Conservation (phyloP, 495 filamentous ascomycete species). For the Bryoglossum gracile region DNA sequence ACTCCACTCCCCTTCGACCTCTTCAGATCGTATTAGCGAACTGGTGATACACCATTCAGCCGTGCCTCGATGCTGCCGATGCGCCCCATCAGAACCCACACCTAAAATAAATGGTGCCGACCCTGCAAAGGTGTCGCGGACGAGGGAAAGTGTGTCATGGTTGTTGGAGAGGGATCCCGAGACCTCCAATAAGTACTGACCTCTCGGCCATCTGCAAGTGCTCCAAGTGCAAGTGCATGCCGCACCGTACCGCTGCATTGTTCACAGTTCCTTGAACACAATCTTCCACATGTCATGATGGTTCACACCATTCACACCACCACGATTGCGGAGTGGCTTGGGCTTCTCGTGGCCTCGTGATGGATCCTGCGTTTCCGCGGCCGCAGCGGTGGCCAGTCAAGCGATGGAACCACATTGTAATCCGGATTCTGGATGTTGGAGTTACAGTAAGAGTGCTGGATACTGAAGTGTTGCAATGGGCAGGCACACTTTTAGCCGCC, state of each 20-base stretch:
- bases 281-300: too few species aligned
- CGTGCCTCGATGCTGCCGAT: too few species aligned
- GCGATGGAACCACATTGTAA: constrained; percentile 5
- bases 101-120: not conserved
- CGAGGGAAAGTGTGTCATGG: constrained; percentile 2
- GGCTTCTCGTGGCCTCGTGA: constrained; percentile 19
- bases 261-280: too few species aligned
- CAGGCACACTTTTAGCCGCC: constrained; percentile 12
- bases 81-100: not conserved
- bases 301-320: constrained; percentile 4
- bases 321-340: constrained; percentile 17
- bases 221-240: constrained; percentile 9
- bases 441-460: too few species aligned
- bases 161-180: not conserved
- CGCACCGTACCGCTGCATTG: too few species aligned
- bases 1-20: too few species aligned
- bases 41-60: too few species aligned
- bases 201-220: not conserved
- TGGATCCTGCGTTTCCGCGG: constrained; percentile 10
- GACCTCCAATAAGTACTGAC: not conserved
- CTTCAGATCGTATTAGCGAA: too few species aligned
- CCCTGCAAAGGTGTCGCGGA: not conserved
- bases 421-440: too few species aligned
- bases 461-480: too few species aligned
- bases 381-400: constrained; percentile 5